Conservation (phyloP, 176 grass and related monocot genomes). For the Zoysia japonica region DNA sequence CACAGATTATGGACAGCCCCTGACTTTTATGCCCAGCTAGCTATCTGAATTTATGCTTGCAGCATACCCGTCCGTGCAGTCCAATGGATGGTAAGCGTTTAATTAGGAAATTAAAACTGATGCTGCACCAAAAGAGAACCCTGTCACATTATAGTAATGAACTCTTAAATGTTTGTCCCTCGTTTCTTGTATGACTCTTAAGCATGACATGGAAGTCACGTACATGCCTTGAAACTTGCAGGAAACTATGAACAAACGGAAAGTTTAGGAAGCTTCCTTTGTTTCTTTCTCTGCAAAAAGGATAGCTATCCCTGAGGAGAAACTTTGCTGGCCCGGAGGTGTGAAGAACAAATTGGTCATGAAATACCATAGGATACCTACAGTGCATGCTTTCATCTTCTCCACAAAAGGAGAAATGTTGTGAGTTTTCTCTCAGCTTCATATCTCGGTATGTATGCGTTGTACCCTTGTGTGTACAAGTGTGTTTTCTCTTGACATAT, state of each 20-base stretch:
- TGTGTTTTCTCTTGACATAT: too few relatives aligned
- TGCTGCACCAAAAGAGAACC: conserved; percentile 15
- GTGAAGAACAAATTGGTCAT: conserved; percentile 16
- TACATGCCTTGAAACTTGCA: conserved; percentile 46
- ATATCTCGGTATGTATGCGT: too few relatives aligned
- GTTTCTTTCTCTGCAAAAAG: conserved; percentile 44
- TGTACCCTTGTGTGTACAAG: too few relatives aligned
- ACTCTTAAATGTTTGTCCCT: neutral
- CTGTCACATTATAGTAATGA: neutral
- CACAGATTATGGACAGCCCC: conserved; percentile 5
- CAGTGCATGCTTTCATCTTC: neutral
- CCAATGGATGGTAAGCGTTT: conserved; percentile 28
- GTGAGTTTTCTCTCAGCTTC: too few relatives aligned
- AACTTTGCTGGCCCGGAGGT: neutral
- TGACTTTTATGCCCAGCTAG: conserved; percentile 14
- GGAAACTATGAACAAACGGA: neutral
- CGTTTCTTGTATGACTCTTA: conserved; percentile 19
- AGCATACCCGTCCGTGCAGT: conserved; percentile 27
- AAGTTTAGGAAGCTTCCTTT: neutral
- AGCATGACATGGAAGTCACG: conserved; percentile 37
- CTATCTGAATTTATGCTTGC: conserved; percentile 17
- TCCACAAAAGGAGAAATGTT: neutral
- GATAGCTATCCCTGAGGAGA: conserved; percentile 1
- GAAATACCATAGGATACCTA: conserved; percentile 28
- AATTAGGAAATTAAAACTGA: conserved; percentile 42